A percentile compares a stretch with the other conserved stretches of the same genome.
phyloP scores from a whole-genome alignment of 169 alveolate genomes.

The Theileria sp. region DNA sequence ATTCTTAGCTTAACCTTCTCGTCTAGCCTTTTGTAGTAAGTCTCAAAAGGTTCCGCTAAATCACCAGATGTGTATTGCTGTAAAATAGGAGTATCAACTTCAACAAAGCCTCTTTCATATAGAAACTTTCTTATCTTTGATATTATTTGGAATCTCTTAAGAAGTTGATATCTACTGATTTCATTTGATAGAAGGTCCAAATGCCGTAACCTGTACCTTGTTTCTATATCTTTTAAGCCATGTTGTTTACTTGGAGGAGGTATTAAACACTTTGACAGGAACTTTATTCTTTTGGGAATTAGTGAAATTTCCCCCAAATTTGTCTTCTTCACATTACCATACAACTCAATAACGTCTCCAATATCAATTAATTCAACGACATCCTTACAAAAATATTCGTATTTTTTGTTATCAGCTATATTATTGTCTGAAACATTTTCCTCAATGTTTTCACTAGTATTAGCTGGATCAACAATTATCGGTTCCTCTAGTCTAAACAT shows the following conservation, averaged over 20 bases:
- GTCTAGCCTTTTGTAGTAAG: constrained; percentile 96
- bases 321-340: constrained; percentile 86
- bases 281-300: constrained; percentile 83
- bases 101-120: constrained; percentile 91
- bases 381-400: constrained; percentile 15
- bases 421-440: neutral
- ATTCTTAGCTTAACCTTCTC: constrained; percentile 95
- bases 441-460: neutral
- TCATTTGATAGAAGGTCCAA: constrained; percentile 93
- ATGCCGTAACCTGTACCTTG: constrained; percentile 93
- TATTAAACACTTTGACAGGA: constrained; percentile 93
- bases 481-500: constrained; percentile 37
- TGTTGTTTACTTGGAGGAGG: constrained; percentile 93
- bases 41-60: constrained; percentile 96
- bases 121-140: constrained; percentile 82
- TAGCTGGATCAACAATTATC: neutral
- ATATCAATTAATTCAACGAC: constrained; percentile 53
- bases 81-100: constrained; percentile 99
- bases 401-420: neutral
- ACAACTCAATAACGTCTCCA: constrained; percentile 72
- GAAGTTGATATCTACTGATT: constrained; percentile 78
- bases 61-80: constrained; percentile 87
- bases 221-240: constrained; percentile 93
- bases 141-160: constrained; percentile 79
- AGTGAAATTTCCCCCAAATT: constrained; percentile 95